These are phyloP conservation scores for Fusarium clavum DNA, from an alignment of 2,329 filamentous ascomycete genomes.

Conservation along the genomic window DNA sequence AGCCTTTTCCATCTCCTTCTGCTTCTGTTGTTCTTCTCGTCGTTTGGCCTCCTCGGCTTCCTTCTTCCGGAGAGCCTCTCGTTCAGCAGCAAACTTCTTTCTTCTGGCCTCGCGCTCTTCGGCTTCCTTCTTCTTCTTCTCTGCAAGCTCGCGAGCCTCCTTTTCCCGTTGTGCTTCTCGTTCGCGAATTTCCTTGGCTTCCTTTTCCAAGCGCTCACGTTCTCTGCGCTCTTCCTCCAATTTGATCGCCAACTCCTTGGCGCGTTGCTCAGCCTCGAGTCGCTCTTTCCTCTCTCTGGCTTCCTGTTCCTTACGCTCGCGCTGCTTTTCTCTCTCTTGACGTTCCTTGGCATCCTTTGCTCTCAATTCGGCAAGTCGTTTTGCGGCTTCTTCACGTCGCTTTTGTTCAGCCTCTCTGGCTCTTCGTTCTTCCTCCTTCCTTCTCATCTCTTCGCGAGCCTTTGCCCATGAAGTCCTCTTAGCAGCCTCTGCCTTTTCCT, in stretches of 20 bases:
- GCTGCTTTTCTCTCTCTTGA: conserved; percentile 55
- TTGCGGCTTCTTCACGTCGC: conserved; percentile 66
- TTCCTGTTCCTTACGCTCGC: conserved; percentile 53
- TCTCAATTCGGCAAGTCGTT: conserved; percentile 64
- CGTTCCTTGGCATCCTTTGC: conserved; percentile 66
- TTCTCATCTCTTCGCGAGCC: conserved; percentile 74
- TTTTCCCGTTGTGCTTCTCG: conserved; percentile 59
- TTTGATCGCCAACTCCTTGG: conserved; percentile 52
- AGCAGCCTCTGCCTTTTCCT: background rate
- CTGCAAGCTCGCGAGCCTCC: conserved; percentile 44
- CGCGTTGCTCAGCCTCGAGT: conserved; percentile 45
- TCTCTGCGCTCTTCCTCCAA: conserved; percentile 55
- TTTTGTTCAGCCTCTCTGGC: conserved; percentile 70
- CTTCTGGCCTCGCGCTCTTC: conserved; percentile 52
- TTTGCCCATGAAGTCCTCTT: conserved; percentile 72
- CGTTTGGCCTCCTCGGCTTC: conserved; percentile 42
- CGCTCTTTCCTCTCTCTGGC: conserved; percentile 47
- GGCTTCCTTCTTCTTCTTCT: conserved; percentile 54
- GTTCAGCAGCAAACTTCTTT: conserved; percentile 40
- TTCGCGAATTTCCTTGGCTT: conserved; percentile 52
- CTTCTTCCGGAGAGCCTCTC: conserved; percentile 38
- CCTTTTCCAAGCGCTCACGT: conserved; percentile 59
- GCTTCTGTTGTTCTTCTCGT: conserved; percentile 47
- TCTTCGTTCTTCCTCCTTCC: conserved; percentile 72
- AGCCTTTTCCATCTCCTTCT: conserved; percentile 46